These are phyloP conservation scores for Calonectria henricotiae DNA, from an alignment of 2,329 filamentous ascomycete species.

Conservation along the genomic window DNA sequence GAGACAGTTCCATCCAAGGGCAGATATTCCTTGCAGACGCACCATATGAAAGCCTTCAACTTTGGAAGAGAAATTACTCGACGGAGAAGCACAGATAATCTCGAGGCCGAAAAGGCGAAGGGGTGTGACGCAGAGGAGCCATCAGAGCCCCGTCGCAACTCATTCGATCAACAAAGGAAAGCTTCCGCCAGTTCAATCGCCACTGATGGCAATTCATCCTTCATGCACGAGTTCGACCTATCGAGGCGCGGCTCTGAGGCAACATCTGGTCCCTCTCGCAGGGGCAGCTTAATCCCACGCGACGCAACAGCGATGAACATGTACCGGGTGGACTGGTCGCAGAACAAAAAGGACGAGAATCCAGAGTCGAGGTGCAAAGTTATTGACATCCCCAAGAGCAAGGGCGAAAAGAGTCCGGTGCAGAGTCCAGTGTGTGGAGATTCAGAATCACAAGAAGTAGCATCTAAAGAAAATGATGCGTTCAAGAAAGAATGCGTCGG, in stretches of 20 bases:
- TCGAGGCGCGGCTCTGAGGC: constrained; percentile 44
- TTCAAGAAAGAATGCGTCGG: too few relatives aligned
- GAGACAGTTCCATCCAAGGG: constrained; percentile 39
- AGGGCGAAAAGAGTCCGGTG: background rate
- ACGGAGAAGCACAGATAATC: constrained; percentile 60
- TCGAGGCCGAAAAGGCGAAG: constrained; percentile 46
- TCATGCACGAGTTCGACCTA: constrained; percentile 42
- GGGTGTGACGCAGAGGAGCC: background rate
- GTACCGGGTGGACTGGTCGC: constrained; percentile 72
- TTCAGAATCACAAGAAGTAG: background rate
- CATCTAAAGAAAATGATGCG: background rate
- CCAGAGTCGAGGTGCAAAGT: constrained; percentile 67
- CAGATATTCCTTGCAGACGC: constrained; percentile 56
- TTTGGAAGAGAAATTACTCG: constrained; percentile 45
- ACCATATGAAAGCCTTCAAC: constrained; percentile 34
- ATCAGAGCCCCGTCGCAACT: constrained; percentile 20
- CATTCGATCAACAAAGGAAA: constrained; percentile 23
- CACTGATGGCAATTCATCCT: constrained; percentile 40
- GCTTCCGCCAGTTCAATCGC: background rate
- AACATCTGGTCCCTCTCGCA: constrained; percentile 41
- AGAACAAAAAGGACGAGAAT: constrained; percentile 68
- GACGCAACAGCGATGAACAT: constrained; percentile 50
- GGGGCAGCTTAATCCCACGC: constrained; percentile 46
- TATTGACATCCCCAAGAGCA: constrained; percentile 24
- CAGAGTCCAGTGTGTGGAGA: background rate